phyloP scores from a whole-genome alignment of 148 eudicot species.

The Fagopyrum tataricum region DNA sequence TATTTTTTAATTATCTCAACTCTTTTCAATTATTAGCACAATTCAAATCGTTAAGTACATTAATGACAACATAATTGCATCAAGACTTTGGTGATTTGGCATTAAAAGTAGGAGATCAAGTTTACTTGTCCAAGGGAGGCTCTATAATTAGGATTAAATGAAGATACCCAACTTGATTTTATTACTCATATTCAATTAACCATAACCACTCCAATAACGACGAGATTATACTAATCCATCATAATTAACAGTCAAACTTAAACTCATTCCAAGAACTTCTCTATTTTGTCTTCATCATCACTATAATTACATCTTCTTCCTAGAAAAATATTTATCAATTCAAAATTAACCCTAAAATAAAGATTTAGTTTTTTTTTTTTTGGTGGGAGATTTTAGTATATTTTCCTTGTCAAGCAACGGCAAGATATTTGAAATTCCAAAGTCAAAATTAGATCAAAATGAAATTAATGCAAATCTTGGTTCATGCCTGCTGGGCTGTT shows the following conservation, averaged over 20 bases:
- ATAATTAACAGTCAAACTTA: constrained; percentile 5
- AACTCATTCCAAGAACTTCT: constrained; percentile 4
- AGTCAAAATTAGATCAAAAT: constrained; percentile 7
- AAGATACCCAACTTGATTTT: neutral
- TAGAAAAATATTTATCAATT: neutral
- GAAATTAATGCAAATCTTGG: constrained; percentile 7
- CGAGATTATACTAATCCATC: neutral
- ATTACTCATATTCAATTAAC: neutral
- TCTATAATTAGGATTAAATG: constrained; percentile 24
- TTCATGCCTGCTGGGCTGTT: neutral
- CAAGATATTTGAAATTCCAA: neutral
- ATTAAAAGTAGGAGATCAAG: constrained; percentile 12
- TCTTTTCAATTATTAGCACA: neutral
- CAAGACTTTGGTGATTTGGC: constrained; percentile 18
- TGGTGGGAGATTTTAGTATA: too few species aligned
- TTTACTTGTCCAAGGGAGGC: constrained; percentile 28
- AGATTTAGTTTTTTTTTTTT: too few species aligned
- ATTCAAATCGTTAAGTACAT: neutral
- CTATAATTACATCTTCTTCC: neutral
- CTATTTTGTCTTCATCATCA: constrained; percentile 6
- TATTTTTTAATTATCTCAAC: neutral
- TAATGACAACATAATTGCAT: constrained; percentile 24
- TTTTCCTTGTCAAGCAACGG: neutral
- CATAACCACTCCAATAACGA: neutral
- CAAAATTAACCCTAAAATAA: neutral